Conservation (phyloP, 2,329 filamentous ascomycete genomes). For the Neopestalotiopsis sp. region DNA sequence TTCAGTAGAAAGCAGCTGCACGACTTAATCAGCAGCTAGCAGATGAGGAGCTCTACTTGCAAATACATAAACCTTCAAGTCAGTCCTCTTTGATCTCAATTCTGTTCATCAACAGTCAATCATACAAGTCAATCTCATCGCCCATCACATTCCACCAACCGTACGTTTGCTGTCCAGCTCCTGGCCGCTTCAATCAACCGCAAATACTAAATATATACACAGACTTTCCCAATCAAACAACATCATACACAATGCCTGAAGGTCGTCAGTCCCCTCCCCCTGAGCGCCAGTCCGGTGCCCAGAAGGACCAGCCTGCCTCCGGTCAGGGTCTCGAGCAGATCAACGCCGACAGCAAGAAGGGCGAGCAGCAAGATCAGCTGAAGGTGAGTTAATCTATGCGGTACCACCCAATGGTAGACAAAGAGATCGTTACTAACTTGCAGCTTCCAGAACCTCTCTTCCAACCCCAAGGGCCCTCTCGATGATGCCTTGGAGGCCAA, state of each 20-base stretch:
- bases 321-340: constrained; percentile 63
- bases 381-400: constrained; percentile 44
- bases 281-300: constrained; percentile 68
- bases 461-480: constrained; percentile 70
- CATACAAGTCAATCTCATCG: not conserved
- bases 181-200: not conserved
- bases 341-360: constrained; percentile 54
- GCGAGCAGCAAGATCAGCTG: constrained; percentile 57
- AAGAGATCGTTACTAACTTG: constrained; percentile 15
- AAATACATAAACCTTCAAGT: constrained; percentile 1
- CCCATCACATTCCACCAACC: not conserved
- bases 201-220: constrained; percentile 16
- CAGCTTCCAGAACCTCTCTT: constrained; percentile 52
- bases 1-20: not conserved
- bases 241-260: constrained; percentile 55
- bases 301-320: constrained; percentile 64
- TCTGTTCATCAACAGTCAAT: not conserved
- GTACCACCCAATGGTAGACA: not conserved
- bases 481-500: constrained; percentile 67
- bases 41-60: not conserved
- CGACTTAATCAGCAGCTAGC: constrained; percentile 10
- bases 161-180: not conserved
- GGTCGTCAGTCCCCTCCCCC: constrained; percentile 82
- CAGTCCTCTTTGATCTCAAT: not conserved
- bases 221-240: constrained; percentile 20